A percentile compares a stretch with the other conserved stretches of the same genome.
Conservation (phyloP, 1,284 basidiomycete genomes). For the Marasmius sp. region DNA sequence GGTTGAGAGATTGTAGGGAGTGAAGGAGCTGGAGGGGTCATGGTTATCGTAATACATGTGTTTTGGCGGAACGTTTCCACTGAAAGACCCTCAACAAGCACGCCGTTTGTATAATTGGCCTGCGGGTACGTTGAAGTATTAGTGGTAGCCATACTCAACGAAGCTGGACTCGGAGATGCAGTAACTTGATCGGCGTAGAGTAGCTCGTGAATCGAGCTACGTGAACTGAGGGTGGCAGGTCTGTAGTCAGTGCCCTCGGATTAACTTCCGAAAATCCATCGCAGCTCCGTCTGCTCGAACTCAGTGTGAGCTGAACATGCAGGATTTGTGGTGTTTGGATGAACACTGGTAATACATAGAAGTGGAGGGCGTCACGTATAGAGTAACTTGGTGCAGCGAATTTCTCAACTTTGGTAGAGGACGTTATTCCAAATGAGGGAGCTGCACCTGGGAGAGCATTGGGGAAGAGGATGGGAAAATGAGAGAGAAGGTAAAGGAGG, state of each 20-base stretch:
- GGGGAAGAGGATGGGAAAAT: too few species aligned
- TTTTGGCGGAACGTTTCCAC: neutral
- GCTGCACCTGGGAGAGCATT: slow-evolving; percentile 34
- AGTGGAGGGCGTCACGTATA: neutral
- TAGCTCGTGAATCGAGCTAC: neutral
- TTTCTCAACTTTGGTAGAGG: slow-evolving; percentile 28
- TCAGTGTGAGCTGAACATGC: neutral
- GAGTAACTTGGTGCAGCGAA: slow-evolving; percentile 23
- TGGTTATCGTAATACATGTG: neutral
- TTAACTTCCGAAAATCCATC: neutral
- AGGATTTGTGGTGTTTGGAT: neutral
- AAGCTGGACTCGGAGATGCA: too few species aligned
- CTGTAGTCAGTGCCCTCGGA: neutral
- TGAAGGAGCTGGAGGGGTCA: neutral
- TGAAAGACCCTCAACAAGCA: neutral
- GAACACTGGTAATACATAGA: neutral
- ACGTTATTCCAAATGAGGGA: slow-evolving; percentile 32
- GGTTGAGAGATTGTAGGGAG: neutral
- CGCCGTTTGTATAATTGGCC: neutral
- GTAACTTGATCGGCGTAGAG: neutral
- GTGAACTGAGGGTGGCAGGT: neutral
- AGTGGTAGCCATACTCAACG: too few species aligned
- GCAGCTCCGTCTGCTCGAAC: neutral
- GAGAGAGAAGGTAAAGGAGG: too few species aligned
- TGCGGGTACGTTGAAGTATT: neutral